A percentile compares a stretch with the other conserved stretches of the same genome.
These are phyloP conservation scores for Dendrobium chrysotoxum DNA, from an alignment of 106 monocot species.

Conservation along the genomic window DNA sequence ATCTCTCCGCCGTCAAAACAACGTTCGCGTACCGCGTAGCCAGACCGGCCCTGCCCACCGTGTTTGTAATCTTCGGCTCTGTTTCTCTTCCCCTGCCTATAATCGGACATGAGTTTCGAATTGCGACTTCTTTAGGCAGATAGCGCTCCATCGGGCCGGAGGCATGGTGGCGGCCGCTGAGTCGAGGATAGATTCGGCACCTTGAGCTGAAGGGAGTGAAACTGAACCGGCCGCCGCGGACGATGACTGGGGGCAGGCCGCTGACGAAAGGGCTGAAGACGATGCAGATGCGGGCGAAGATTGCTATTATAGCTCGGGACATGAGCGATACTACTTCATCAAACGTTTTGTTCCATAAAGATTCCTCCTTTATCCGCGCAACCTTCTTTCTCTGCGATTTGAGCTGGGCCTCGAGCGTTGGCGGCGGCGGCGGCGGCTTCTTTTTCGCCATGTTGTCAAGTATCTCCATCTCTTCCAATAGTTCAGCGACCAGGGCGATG, in stretches of 20 bases:
- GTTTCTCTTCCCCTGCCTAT: background rate
- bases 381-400: slow-evolving; percentile 40
- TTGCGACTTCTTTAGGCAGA: background rate
- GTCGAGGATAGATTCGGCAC: slow-evolving; percentile 1
- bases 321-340: slow-evolving; percentile 56
- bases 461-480: slow-evolving; percentile 54
- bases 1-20: slow-evolving; percentile 31
- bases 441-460: slow-evolving; percentile 41
- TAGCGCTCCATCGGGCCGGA: slow-evolving; percentile 34
- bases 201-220: slow-evolving; percentile 3
- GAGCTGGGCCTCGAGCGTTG: slow-evolving; percentile 14
- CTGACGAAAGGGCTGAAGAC: slow-evolving; percentile 40
- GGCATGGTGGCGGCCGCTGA: slow-evolving; percentile 14
- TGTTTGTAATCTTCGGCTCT: background rate
- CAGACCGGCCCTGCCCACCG: slow-evolving; percentile 43
- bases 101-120: slow-evolving; percentile 53
- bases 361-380: slow-evolving; percentile 40
- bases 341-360: slow-evolving; percentile 51
- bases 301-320: slow-evolving; percentile 30
- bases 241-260: slow-evolving; percentile 31
- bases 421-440: slow-evolving; percentile 5
- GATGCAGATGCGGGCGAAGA: slow-evolving; percentile 52
- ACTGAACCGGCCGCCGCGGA: background rate
- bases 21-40: slow-evolving; percentile 50
- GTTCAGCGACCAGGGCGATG: slow-evolving; percentile 15